Evolutionary conservation across 192 early-diverging fungal genomes (phyloP).

Genomic region (Backusella westeae): DNA sequence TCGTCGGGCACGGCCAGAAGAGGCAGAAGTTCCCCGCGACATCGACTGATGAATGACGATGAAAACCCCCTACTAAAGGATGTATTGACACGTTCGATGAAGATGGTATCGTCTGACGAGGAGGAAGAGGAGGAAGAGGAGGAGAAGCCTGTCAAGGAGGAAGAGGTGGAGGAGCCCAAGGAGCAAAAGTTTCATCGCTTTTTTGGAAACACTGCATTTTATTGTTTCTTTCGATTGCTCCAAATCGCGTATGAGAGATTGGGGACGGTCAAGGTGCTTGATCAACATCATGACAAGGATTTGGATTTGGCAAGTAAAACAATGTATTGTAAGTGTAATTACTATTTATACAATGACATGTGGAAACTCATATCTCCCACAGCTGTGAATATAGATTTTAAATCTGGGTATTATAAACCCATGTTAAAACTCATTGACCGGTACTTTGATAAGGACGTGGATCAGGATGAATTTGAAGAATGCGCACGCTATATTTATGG

Average conservation of each 20-base stretch:
- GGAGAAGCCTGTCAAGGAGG: constrained; percentile 11
- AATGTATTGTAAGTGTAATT: constrained; percentile 39
- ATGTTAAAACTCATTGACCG: constrained; percentile 73
- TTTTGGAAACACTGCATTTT: constrained; percentile 86
- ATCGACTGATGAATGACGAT: constrained; percentile 18
- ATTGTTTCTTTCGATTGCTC: constrained; percentile 59
- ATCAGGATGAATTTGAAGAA: constrained; percentile 82
- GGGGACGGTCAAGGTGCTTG: constrained; percentile 73
- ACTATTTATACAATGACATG: not conserved
- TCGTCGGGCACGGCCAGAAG: not conserved
- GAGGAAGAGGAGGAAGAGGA: constrained; percentile 23
- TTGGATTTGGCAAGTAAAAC: constrained; percentile 43
- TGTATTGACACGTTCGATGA: constrained; percentile 22
- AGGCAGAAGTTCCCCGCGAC: not conserved
- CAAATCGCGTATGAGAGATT: constrained; percentile 64
- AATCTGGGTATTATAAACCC: constrained; percentile 68
- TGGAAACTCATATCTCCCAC: no score
- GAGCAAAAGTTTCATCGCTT: constrained; percentile 56
- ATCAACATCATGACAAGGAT: constrained; percentile 55
- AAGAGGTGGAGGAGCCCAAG: not conserved
- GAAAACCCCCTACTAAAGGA: constrained; percentile 20
- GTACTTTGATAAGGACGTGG: constrained; percentile 77
- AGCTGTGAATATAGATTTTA: constrained; percentile 51
- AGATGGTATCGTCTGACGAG: not conserved
- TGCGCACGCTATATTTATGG: constrained; percentile 81